Conservation (phyloP, 2,329 filamentous ascomycete genomes). For the Calonectria leucothoes region DNA sequence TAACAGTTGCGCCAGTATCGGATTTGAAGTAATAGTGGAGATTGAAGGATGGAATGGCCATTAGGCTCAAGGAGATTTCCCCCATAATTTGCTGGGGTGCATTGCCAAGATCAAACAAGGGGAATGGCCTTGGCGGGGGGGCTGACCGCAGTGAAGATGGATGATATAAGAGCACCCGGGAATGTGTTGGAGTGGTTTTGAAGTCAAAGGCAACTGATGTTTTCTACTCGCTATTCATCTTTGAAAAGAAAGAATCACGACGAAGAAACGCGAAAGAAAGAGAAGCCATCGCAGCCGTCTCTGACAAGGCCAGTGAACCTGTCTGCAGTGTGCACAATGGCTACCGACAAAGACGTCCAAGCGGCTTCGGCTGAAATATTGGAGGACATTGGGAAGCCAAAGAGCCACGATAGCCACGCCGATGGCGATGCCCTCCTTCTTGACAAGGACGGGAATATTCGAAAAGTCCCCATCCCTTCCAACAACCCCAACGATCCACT, state of each 20-base stretch:
- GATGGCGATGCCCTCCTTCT: slow-evolving; percentile 6
- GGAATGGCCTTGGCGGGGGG: not conserved
- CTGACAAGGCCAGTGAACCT: not conserved
- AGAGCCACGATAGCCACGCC: not conserved
- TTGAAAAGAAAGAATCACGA: not conserved
- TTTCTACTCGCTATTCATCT: not conserved
- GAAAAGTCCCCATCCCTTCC: slow-evolving; percentile 6
- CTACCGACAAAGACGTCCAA: not conserved
- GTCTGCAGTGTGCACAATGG: slow-evolving; percentile 3
- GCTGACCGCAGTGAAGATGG: not conserved
- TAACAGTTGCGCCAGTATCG: not conserved
- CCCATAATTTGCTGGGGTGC: not conserved
- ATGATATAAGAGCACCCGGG: not conserved
- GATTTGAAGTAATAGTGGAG: not conserved
- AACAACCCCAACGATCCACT: slow-evolving; percentile 15
- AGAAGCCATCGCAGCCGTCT: not conserved
- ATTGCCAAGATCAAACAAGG: not conserved
- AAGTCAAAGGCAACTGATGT: not conserved
- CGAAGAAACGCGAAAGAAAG: not conserved
- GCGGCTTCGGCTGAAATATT: slow-evolving; percentile 5
- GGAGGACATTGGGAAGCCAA: slow-evolving; percentile 7
- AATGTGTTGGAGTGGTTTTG: not conserved
- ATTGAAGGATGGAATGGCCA: not conserved
- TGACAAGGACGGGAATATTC: slow-evolving; percentile 7
- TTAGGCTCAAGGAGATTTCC: not conserved